Evolutionary conservation across 495 filamentous ascomycete species (phyloP), one percentile per base, ranked within the genome.

Genomic region (Daldinia bambusicola): DNA sequence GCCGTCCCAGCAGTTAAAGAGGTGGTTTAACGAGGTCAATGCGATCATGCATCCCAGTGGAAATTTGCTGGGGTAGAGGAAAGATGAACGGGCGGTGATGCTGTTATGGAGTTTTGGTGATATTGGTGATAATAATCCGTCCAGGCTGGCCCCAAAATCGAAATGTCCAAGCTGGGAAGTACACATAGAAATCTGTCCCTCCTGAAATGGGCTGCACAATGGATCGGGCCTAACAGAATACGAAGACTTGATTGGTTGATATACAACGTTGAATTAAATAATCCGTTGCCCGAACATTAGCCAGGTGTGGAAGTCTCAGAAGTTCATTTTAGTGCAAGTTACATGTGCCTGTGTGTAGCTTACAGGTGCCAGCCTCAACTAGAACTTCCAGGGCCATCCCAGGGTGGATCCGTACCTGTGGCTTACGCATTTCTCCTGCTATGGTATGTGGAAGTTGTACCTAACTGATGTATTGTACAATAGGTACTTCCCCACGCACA

Each of bases 181-280:
- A 16, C 55, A 60, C 63, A 26, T 26, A 67, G 66, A 75, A 77
- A 77, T 77, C 74, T 77, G 75, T 77, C 75, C 74, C 75, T 76
- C 74, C 74, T 76, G 63, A 70, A 72, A 61, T 57, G 52, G 52
- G 18, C 26, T 26, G 26, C 26, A 26, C 26, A 43, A 69, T 69
- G 53, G 52, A 69, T 69, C 61, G 66, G 69, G 68, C 22, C 63
- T 55, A 31, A 32, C n/a, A n/a, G 48, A 52, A 50, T 56, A 7
- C 20, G 20, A 13, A 4, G 9, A 37, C 38, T 9, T 69, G 61
- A 72, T 72, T 72, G 70, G 70, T 14, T 41, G 1, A 58, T 2
- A 52, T 16, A 9, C 10, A 26, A 57, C 31, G 36, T 61, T 32
- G 13, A 36, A 69, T 69, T 58, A 61, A 67, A 72, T 72, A 53